Percentiles rank a stretch among this genome's conserved stretches.
These are phyloP conservation scores for Apiospora phragmitis DNA, from an alignment of 2,329 filamentous ascomycete genomes.

Conservation along the genomic window DNA sequence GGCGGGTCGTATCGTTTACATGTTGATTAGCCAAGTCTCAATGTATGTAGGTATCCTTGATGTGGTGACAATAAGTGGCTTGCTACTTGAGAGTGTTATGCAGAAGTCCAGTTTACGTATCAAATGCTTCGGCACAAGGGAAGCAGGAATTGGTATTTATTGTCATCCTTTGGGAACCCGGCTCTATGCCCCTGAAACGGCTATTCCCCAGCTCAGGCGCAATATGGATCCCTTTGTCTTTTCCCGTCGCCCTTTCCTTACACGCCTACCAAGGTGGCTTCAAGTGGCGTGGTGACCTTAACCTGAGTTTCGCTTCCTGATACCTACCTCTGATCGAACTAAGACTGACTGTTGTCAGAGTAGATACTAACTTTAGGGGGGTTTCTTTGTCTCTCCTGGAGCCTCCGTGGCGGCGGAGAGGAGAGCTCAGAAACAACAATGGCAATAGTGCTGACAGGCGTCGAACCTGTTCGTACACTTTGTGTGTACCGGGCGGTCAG, in stretches of 20 bases:
- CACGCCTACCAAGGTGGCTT: not conserved
- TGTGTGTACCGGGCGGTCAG: not conserved
- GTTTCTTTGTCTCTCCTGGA: not conserved
- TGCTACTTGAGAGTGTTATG: not conserved
- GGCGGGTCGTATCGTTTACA: not conserved
- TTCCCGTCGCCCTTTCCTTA: not conserved
- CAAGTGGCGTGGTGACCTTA: not conserved
- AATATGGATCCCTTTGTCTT: not conserved
- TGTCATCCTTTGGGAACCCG: not conserved
- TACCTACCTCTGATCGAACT: not conserved
- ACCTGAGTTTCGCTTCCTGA: not conserved
- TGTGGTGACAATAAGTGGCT: not conserved
- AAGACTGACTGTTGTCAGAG: not conserved
- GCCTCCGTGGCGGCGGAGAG: not conserved
- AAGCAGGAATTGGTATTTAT: not conserved
- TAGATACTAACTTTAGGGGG: not conserved
- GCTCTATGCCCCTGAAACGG: not conserved
- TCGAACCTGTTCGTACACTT: not conserved
- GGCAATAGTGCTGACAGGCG: not conserved
- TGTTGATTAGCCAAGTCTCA: not conserved
- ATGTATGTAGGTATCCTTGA: not conserved
- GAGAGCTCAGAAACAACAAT: not conserved
- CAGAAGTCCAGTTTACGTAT: not conserved
- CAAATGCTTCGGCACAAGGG: not conserved
- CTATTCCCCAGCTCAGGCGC: not conserved